A percentile compares a stretch with the other conserved stretches of the same genome.
Evolutionary conservation across 2,329 filamentous ascomycete genomes (phyloP).

Genomic region (Plenodomus tracheiphilus): DNA sequence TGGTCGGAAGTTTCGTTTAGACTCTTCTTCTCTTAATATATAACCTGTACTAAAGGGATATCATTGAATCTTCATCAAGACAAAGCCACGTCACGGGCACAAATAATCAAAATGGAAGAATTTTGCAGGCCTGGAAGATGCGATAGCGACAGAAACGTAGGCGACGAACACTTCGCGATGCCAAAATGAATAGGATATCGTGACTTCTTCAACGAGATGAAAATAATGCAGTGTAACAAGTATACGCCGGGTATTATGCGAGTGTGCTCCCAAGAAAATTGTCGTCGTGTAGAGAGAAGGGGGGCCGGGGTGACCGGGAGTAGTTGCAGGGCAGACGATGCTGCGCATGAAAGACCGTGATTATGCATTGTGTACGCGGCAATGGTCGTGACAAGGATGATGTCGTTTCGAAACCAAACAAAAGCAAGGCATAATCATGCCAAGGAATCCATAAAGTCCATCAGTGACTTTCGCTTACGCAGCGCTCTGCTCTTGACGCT

Average conservation of each 20-base stretch:
- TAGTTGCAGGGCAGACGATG: slow-evolving; percentile 3
- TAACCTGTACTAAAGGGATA: not conserved
- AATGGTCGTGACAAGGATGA: slow-evolving; percentile 2
- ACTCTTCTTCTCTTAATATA: not conserved
- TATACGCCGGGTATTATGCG: slow-evolving; percentile 22
- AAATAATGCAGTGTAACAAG: not conserved
- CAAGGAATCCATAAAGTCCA: slow-evolving; percentile 37
- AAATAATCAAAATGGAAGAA: not conserved
- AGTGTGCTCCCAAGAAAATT: slow-evolving; percentile 8
- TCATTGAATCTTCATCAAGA: not conserved
- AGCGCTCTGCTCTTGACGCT: slow-evolving; percentile 33
- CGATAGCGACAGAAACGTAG: slow-evolving; percentile 9
- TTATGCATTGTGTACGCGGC: slow-evolving; percentile 15
- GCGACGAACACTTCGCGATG: slow-evolving; percentile 26
- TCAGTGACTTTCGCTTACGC: slow-evolving; percentile 43
- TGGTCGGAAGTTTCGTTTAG: too few species aligned
- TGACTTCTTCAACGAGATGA: slow-evolving; percentile 10
- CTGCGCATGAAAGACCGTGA: slow-evolving; percentile 13
- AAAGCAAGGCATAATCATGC: slow-evolving; percentile 1
- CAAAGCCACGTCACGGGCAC: not conserved
- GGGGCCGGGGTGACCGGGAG: not conserved
- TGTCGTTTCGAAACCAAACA: slow-evolving; percentile 21
- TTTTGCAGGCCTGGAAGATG: not conserved
- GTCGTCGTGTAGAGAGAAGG: slow-evolving; percentile 1
- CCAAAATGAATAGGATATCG: slow-evolving; percentile 13